These are phyloP conservation scores for Clarireedia sp. DNA, from an alignment of 2,329 filamentous ascomycete species.

Conservation along the genomic window DNA sequence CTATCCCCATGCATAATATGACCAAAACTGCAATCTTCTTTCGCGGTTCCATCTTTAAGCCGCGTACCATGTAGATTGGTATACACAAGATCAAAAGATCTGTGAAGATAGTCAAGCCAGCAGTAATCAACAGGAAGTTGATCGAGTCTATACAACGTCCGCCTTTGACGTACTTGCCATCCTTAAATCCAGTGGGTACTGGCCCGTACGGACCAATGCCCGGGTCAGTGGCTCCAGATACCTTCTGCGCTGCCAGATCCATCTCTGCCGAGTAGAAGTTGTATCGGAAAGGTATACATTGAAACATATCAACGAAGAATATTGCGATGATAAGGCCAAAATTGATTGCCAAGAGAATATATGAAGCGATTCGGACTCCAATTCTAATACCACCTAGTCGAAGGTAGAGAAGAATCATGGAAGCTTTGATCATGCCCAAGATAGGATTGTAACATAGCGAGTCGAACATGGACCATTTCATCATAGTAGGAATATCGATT, in stretches of 20 bases:
- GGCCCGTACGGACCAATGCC: slow-evolving; percentile 1
- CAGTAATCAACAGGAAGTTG: slow-evolving; percentile 14
- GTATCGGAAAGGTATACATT: slow-evolving; percentile 27
- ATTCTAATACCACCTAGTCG: slow-evolving; percentile 32
- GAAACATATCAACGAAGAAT: slow-evolving; percentile 34
- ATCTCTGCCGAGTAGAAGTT: slow-evolving; percentile 8
- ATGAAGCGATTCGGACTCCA: slow-evolving; percentile 6
- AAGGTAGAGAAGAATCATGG: slow-evolving; percentile 37
- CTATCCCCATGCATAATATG: slow-evolving; percentile 11
- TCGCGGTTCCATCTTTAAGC: slow-evolving; percentile 11
- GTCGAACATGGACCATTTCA: slow-evolving; percentile 26
- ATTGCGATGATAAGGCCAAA: slow-evolving; percentile 30
- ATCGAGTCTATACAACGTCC: slow-evolving; percentile 15
- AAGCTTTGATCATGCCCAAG: slow-evolving; percentile 38
- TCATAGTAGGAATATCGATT: neutral
- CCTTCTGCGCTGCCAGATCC: slow-evolving; percentile 9
- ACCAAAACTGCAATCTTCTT: slow-evolving; percentile 15
- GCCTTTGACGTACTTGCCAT: slow-evolving; percentile 14
- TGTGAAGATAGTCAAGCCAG: slow-evolving; percentile 16
- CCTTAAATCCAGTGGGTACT: slow-evolving; percentile 10
- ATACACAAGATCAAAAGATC: slow-evolving; percentile 18
- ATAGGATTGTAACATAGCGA: slow-evolving; percentile 36
- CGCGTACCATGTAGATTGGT: slow-evolving; percentile 18
- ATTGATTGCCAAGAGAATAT: slow-evolving; percentile 18
- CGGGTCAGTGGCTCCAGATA: slow-evolving; percentile 3